Evolutionary conservation across 176 grass and related monocot species (phyloP).

Genomic region (Alopecurus myosuroides): DNA sequence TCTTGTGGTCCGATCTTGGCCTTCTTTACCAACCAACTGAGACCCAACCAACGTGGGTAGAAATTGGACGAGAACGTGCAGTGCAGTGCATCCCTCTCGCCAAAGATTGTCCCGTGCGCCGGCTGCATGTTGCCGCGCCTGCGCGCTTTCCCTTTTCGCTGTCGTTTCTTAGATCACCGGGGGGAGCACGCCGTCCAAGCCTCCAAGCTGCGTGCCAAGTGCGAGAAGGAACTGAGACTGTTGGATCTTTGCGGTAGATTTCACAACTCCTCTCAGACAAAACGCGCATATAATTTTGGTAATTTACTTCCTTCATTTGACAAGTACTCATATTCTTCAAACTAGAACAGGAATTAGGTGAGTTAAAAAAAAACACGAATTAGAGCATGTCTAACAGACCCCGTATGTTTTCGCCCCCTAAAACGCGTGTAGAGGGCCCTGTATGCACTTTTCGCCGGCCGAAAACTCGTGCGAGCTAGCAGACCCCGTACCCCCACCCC

Average conservation of each 20-base stretch:
- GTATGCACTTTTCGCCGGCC: too few relatives aligned
- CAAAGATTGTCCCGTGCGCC: background rate
- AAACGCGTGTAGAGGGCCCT: too few relatives aligned
- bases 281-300: background rate
- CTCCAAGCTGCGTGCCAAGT: background rate
- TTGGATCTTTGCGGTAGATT: background rate
- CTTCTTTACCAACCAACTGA: conserved; percentile 10
- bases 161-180: background rate
- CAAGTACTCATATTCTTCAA: background rate
- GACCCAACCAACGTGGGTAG: too few relatives aligned
- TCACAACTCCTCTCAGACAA: too few relatives aligned
- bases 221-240: background rate
- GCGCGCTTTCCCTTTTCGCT: conserved; percentile 10
- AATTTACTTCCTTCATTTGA: background rate
- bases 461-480: too few relatives aligned
- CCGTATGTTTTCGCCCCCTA: too few relatives aligned
- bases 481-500: too few relatives aligned
- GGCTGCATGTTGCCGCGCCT: background rate
- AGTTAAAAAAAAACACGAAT: too few relatives aligned
- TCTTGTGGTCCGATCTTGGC: background rate
- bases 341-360: too few relatives aligned
- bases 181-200: background rate
- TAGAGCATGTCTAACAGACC: too few relatives aligned
- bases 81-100: background rate
- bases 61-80: background rate